Percentiles rank a stretch among this genome's conserved stretches.
phyloP scores from a whole-genome alignment of 768 basidiomycete species.

The Daedalea quercina region DNA sequence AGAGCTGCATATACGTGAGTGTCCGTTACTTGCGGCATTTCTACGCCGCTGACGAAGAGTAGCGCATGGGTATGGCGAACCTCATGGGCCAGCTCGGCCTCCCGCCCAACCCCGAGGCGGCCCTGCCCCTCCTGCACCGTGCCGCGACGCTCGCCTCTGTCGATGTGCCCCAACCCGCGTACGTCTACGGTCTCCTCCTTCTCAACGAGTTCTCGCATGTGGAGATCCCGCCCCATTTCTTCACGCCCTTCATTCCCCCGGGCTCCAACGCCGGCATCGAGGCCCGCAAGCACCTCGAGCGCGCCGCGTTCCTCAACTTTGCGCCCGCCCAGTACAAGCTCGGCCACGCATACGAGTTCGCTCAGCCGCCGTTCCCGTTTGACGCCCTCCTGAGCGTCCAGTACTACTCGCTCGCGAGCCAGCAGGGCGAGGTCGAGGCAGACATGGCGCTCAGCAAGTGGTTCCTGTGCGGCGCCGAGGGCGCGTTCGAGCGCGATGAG shows the following conservation, averaged over 20 bases:
- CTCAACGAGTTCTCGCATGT: conserved; percentile 77
- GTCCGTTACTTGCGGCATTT: not conserved
- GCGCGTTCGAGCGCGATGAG: conserved; percentile 83
- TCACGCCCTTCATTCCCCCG: conserved; percentile 49
- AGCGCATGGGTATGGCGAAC: conserved; percentile 93
- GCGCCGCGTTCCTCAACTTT: conserved; percentile 81
- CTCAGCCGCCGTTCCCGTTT: conserved; percentile 76
- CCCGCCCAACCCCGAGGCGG: conserved; percentile 42
- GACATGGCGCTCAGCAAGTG: conserved; percentile 97
- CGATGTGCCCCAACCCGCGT: conserved; percentile 79
- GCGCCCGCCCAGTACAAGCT: conserved; percentile 89
- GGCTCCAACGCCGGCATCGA: conserved; percentile 42
- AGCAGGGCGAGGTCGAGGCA: conserved; percentile 86
- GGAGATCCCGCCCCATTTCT: conserved; percentile 41
- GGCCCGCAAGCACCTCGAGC: conserved; percentile 73
- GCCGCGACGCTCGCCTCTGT: conserved; percentile 72
- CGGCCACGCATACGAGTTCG: conserved; percentile 90
- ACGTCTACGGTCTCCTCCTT: conserved; percentile 81
- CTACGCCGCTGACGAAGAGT: conserved; percentile 16
- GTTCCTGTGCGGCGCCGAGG: conserved; percentile 86
- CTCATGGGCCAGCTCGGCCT: conserved; percentile 82
- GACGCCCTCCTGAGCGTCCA: conserved; percentile 88
- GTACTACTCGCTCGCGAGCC: conserved; percentile 79
- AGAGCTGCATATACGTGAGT: conserved; percentile 68
- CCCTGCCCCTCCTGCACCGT: conserved; percentile 68